Evolutionary conservation across 2,329 filamentous ascomycete genomes (phyloP).

Genomic region (Lomentospora prolificans): DNA sequence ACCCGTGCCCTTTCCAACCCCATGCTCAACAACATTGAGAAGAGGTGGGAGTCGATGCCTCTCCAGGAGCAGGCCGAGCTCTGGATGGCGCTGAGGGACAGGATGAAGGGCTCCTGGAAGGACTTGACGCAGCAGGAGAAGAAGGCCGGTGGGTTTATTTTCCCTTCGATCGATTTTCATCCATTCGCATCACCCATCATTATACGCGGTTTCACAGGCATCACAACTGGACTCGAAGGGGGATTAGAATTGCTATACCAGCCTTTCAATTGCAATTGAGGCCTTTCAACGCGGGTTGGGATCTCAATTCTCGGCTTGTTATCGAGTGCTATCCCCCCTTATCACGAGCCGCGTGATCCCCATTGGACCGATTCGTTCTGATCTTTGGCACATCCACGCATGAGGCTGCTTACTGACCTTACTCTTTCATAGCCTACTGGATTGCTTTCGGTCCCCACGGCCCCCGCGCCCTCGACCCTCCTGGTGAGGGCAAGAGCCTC

Average conservation of each 20-base stretch:
- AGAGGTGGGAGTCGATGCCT: conserved; percentile 96
- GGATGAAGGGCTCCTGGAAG: conserved; percentile 97
- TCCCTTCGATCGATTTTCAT: conserved; percentile 6
- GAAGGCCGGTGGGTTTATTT: conserved; percentile 78
- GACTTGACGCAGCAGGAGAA: conserved; percentile 95
- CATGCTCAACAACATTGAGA: conserved; percentile 95
- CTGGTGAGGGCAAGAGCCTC: conserved; percentile 76
- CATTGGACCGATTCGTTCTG: not conserved
- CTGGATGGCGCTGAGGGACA: conserved; percentile 96
- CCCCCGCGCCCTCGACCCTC: conserved; percentile 71
- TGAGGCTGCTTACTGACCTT: not conserved
- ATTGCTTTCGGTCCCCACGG: conserved; percentile 97
- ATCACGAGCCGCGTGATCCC: not conserved
- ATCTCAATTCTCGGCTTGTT: not conserved
- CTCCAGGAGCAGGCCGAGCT: conserved; percentile 98
- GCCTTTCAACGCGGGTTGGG: not conserved
- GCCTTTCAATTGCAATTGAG: not conserved
- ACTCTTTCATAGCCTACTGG: conserved; percentile 72
- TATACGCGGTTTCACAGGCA: not conserved
- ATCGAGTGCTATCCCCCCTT: not conserved
- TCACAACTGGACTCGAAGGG: not conserved
- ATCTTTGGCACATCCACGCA: not conserved
- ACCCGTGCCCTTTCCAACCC: conserved; percentile 96
- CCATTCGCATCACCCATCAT: conserved; percentile 8
- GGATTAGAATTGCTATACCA: not conserved